A percentile compares a stretch with the other conserved stretches of the same genome.
These are phyloP conservation scores for Knufia petricola DNA, from an alignment of 2,329 filamentous ascomycete species.

Conservation along the genomic window DNA sequence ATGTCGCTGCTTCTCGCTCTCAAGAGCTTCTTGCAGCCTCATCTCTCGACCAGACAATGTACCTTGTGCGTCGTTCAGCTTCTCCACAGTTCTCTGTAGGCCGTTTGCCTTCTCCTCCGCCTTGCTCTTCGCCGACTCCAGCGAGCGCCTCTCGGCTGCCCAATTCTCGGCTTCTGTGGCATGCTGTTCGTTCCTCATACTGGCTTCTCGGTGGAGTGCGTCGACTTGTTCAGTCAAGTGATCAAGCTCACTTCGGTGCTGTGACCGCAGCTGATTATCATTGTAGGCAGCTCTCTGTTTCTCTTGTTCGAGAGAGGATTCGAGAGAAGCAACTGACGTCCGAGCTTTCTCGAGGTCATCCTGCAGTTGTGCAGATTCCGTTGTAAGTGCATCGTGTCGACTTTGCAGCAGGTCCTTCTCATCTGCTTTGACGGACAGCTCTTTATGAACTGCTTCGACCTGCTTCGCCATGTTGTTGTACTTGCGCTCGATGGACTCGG, in stretches of 20 bases:
- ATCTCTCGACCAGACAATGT: constrained; percentile 58
- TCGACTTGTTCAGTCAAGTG: constrained; percentile 49
- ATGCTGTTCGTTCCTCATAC: constrained; percentile 61
- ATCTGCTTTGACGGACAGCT: constrained; percentile 47
- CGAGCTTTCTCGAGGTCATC: constrained; percentile 47
- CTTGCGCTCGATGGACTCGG: constrained; percentile 37
- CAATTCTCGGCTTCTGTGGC: constrained; percentile 64
- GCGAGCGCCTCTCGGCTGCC: constrained; percentile 55
- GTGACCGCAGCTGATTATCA: constrained; percentile 49
- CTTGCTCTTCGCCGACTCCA: constrained; percentile 56
- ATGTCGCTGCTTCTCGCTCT: constrained; percentile 63
- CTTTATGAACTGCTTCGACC: constrained; percentile 46
- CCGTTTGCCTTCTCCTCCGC: constrained; percentile 59
- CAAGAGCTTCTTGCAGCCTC: constrained; percentile 57
- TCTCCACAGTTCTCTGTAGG: constrained; percentile 62
- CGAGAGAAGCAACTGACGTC: constrained; percentile 37
- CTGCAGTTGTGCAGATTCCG: constrained; percentile 58
- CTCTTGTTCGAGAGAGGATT: constrained; percentile 43
- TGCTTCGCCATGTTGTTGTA: constrained; percentile 35
- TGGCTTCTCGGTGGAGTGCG: constrained; percentile 53
- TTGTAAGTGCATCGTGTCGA: constrained; percentile 57
- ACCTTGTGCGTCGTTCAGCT: constrained; percentile 58
- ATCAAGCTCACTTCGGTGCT: constrained; percentile 48
- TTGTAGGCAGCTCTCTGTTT: constrained; percentile 50
- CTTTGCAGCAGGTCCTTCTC: constrained; percentile 62